Evolutionary conservation across 345 rosid genomes (phyloP).

Genomic region (Aquilaria sinensis): DNA sequence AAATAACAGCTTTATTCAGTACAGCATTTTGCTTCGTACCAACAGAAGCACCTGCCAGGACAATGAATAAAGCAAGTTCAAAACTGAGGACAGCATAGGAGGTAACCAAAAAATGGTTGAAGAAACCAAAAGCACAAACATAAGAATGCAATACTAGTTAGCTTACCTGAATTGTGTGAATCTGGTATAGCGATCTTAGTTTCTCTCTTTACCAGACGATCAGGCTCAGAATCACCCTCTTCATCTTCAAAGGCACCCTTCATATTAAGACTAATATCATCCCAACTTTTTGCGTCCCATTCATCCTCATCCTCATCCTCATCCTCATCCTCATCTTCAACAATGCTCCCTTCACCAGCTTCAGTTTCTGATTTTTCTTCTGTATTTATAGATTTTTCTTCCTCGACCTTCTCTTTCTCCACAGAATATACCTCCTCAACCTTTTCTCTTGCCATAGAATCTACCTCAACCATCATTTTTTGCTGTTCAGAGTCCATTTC

Average conservation of each 20-base stretch:
- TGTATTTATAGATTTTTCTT: slow-evolving; percentile 26
- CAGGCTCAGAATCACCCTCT: slow-evolving; percentile 61
- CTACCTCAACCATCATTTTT: slow-evolving; percentile 31
- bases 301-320: slow-evolving; percentile 83
- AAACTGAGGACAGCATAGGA: slow-evolving; percentile 5
- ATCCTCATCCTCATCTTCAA: slow-evolving; percentile 56
- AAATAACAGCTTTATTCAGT: slow-evolving; percentile 20
- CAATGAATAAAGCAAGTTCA: not conserved
- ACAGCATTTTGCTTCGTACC: slow-evolving; percentile 30
- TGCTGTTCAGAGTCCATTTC: slow-evolving; percentile 34
- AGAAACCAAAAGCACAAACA: not conserved
- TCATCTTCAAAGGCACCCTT: slow-evolving; percentile 92
- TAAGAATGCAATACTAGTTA: not conserved
- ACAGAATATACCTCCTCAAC: slow-evolving; percentile 29
- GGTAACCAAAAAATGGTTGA: not conserved
- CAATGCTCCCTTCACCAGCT: slow-evolving; percentile 16
- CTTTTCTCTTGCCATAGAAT: slow-evolving; percentile 37
- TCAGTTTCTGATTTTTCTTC: slow-evolving; percentile 46
- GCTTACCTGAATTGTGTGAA: slow-evolving; percentile 36
- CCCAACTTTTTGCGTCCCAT: slow-evolving; percentile 99
- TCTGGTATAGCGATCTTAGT: slow-evolving; percentile 27
- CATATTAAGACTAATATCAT: slow-evolving; percentile 65
- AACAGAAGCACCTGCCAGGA: slow-evolving; percentile 17
- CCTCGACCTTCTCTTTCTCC: slow-evolving; percentile 43
- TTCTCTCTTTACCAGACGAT: slow-evolving; percentile 51